phyloP scores from a whole-genome alignment of 2,329 filamentous ascomycete genomes.

The Fragosphaeria purpurea region DNA sequence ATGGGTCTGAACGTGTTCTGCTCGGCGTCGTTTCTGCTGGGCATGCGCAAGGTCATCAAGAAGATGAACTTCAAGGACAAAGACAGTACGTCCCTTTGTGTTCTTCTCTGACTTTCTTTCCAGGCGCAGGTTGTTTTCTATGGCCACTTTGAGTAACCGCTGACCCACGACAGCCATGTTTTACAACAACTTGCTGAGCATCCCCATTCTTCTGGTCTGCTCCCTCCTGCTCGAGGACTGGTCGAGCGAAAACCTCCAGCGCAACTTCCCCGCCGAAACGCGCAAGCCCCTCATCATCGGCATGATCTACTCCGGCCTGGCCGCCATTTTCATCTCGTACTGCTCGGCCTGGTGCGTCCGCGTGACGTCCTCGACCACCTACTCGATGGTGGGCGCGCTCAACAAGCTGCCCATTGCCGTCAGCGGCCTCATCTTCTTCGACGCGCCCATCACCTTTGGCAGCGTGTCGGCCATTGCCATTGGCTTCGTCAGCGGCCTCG shows the following conservation, averaged over 20 bases:
- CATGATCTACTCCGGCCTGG: conserved; percentile 90
- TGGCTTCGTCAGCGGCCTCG: conserved; percentile 84
- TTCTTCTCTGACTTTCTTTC: neutral
- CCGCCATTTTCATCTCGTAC: conserved; percentile 98
- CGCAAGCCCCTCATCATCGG: conserved; percentile 73
- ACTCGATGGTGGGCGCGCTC: conserved; percentile 95
- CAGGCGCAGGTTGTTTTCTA: too few species aligned
- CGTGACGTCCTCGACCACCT: conserved; percentile 93
- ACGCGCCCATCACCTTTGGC: conserved; percentile 83
- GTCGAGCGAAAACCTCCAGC: conserved; percentile 70
- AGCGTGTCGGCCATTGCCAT: conserved; percentile 85
- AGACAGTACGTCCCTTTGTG: conserved; percentile 63
- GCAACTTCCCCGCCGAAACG: conserved; percentile 78
- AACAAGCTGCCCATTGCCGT: conserved; percentile 97
- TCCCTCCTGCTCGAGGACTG: conserved; percentile 85
- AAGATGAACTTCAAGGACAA: conserved; percentile 99
- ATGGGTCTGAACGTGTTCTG: conserved; percentile 96
- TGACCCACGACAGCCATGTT: conserved; percentile 95
- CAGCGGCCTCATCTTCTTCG: conserved; percentile 88
- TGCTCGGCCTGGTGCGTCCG: conserved; percentile 98
- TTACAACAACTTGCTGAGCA: conserved; percentile 97
- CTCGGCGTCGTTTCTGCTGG: conserved; percentile 77
- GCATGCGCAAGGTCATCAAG: conserved; percentile 98
- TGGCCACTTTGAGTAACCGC: too few species aligned
- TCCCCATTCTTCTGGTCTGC: conserved; percentile 76